Base-by-base conservation (phyloP, 2,329 filamentous ascomycete species). In the Xylariales sp. region DNA sequence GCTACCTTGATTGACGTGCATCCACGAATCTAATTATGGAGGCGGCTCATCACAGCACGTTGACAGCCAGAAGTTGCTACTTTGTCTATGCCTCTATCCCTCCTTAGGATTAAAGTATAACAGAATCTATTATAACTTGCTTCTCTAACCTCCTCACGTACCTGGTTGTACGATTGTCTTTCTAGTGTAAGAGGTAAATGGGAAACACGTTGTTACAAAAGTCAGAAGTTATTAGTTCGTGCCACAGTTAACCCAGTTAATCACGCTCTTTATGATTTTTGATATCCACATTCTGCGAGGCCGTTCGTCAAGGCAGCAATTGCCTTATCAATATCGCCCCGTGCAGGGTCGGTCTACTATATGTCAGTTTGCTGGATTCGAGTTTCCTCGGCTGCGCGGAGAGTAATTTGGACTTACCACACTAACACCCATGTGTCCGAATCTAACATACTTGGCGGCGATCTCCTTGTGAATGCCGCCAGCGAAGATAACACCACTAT, bases 351-450 rank as follows among this genome's bases (percentile, higher is more conserved):
- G 75, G 90, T 93, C 82, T 90, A 62, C 67, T 52, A 39, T 30
- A 23, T 41, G 64, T 76, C 70, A 77, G 78, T 60, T 61, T 69
- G 45, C 23, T 46, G 41, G 30, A 50, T 36, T 57, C 16, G 10
- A 43, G 9, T 49, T 30, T 56, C 34, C 23, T 1, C 1, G 23
- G n/a, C 14, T 39, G 18, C 18, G 45, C 57, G 43, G 5, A 45
- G 16, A 18, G 12, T 18, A 28, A n/a, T 30, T 59, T 66, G 3
- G 45, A 85, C 88, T 82, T 82, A 90, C 89, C 73, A 94, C 91
- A 78, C 92, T 96, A 70, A 98, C 93, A 74, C 96, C 96, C 96
- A 99, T 99, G 81, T 98, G 96, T 50, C 96, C 96, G 76, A 99
- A 96, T 34, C 96, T 90, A 74, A 99, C 92, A 80, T 99, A 99